A percentile compares a stretch with the other conserved stretches of the same genome.
Evolutionary conservation across 2,329 filamentous ascomycete species (phyloP).

Genomic region (Ceratocystiopsis sp.): DNA sequence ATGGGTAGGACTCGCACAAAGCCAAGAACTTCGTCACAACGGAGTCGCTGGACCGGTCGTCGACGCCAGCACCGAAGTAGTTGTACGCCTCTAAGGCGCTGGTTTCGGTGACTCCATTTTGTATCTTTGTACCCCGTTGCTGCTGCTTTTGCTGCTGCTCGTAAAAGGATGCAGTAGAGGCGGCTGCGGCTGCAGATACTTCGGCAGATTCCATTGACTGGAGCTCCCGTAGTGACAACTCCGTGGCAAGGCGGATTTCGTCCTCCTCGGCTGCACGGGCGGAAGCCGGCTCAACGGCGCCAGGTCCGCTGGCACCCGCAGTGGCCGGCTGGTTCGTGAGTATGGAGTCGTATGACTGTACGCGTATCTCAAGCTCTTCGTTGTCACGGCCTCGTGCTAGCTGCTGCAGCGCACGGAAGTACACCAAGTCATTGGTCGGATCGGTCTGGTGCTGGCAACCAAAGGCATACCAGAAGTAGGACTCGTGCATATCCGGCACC

Average conservation of each 20-base stretch:
- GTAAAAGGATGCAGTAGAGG: not conserved
- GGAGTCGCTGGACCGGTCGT: conserved; percentile 7
- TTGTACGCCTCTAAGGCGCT: conserved; percentile 8
- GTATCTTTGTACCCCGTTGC: too few relatives aligned
- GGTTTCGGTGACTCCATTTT: too few relatives aligned
- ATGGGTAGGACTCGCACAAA: conserved; percentile 11
- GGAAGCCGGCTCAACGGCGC: too few relatives aligned
- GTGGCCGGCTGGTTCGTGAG: conserved; percentile 3
- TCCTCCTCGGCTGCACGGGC: conserved; percentile 5
- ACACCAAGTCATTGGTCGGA: conserved; percentile 6
- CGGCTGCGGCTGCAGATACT: not conserved
- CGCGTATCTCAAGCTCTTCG: conserved; percentile 8
- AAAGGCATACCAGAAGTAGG: conserved; percentile 14
- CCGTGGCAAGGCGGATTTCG: conserved; percentile 9
- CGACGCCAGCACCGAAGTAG: conserved; percentile 11
- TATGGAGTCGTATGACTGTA: conserved; percentile 8
- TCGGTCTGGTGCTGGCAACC: conserved; percentile 11
- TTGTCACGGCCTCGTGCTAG: conserved; percentile 10
- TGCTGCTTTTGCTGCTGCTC: too few relatives aligned
- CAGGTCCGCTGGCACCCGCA: too few relatives aligned
- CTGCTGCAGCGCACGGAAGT: conserved; percentile 9
- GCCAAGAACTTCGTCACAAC: conserved; percentile 12
- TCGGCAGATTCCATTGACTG: not conserved
- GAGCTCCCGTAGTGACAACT: conserved; percentile 5
- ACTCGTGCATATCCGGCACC: conserved; percentile 10